phyloP scores from a whole-genome alignment of 2,329 filamentous ascomycete species.

The Colletotrichum limetticola region DNA sequence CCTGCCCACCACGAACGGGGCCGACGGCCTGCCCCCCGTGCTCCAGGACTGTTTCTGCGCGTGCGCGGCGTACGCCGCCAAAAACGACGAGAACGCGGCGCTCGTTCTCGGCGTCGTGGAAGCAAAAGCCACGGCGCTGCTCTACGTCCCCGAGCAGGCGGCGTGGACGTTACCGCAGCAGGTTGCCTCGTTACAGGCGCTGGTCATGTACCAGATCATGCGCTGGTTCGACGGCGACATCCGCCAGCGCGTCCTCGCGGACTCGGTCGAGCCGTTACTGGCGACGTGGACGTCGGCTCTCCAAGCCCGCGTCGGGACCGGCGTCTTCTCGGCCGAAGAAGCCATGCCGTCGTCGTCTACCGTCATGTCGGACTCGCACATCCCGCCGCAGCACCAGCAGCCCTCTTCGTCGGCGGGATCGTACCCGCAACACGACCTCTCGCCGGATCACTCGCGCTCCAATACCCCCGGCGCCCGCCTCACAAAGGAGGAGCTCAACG shows the following conservation, averaged over 20 bases:
- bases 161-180: slow-evolving; percentile 36
- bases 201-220: slow-evolving; percentile 40
- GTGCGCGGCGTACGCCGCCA: slow-evolving; percentile 39
- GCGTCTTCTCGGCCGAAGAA: slow-evolving; percentile 28
- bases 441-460: slow-evolving; percentile 25
- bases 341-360: slow-evolving; percentile 4
- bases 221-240: slow-evolving; percentile 39
- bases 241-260: slow-evolving; percentile 37
- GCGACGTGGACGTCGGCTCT: slow-evolving; percentile 35
- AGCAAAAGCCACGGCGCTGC: slow-evolving; percentile 37
- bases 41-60: slow-evolving; percentile 44
- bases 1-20: slow-evolving; percentile 28
- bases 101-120: slow-evolving; percentile 40
- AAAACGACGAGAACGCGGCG: slow-evolving; percentile 40
- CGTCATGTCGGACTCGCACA: slow-evolving; percentile 12
- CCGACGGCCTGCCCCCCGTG: slow-evolving; percentile 38
- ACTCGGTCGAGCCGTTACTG: slow-evolving; percentile 35
- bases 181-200: slow-evolving; percentile 37
- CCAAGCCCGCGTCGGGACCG: slow-evolving; percentile 30
- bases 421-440: slow-evolving; percentile 23
- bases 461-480: slow-evolving; percentile 20
- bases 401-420: slow-evolving; percentile 16
- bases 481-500: slow-evolving; percentile 31
- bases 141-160: slow-evolving; percentile 34
- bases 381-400: slow-evolving; percentile 5